Evolutionary conservation across 441 rosid species (phyloP).

Genomic region (Sinapis alba): DNA sequence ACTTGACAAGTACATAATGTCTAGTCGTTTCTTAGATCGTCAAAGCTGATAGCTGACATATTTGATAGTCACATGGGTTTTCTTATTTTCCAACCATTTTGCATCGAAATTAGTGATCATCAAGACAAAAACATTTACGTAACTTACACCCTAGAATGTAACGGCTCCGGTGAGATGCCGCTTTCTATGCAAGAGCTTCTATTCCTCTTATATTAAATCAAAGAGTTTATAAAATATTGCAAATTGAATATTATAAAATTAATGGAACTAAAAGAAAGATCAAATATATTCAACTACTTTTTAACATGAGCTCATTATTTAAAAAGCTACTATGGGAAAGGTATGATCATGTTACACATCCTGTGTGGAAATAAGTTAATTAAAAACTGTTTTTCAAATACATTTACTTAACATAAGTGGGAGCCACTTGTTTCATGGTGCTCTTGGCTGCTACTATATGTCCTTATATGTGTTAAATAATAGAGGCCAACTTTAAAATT

Average conservation of each 20-base stretch:
- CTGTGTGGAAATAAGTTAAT: not conserved
- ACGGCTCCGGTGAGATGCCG: conserved; percentile 20
- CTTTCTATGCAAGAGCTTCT: conserved; percentile 1
- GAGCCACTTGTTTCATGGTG: not conserved
- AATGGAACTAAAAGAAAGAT: not conserved
- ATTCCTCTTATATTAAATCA: not conserved
- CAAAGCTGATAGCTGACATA: conserved; percentile 19
- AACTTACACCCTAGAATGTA: not conserved
- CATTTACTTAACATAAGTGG: not conserved
- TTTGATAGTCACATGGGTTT: conserved; percentile 12
- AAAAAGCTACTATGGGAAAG: conserved; percentile 7
- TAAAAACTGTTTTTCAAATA: not conserved
- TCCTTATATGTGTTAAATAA: not conserved
- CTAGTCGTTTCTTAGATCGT: not conserved
- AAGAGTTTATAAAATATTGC: not conserved
- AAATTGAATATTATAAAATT: not conserved
- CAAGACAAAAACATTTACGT: conserved; percentile 12
- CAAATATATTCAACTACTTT: conserved; percentile 11
- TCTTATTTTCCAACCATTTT: not conserved
- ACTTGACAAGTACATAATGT: not conserved
- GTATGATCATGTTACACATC: not conserved
- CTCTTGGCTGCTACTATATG: not conserved
- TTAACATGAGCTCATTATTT: conserved; percentile 3
- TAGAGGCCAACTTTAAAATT: not conserved
- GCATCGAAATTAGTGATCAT: conserved; percentile 9